phyloP scores from a whole-genome alignment of 192 early-diverging fungal species.

The Backusella sp. region DNA sequence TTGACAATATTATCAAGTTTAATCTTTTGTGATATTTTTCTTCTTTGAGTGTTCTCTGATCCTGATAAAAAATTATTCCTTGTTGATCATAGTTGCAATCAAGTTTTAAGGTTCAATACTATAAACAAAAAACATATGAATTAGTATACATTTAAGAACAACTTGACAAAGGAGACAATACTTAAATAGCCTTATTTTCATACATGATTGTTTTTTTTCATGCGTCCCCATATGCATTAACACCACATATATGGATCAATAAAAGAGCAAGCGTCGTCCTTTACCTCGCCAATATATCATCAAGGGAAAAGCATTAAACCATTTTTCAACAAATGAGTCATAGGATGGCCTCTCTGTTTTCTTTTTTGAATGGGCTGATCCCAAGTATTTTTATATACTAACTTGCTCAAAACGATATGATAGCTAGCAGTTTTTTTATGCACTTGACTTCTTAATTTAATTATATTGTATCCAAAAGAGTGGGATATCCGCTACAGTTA shows the following conservation, averaged over 20 bases:
- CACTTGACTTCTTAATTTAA: background rate
- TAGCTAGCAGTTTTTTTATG: background rate
- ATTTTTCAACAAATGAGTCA: background rate
- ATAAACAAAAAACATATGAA: background rate
- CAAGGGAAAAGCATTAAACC: background rate
- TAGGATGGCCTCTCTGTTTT: background rate
- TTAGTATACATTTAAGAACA: background rate
- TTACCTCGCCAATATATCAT: too few species aligned
- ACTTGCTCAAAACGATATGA: background rate
- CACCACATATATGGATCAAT: background rate
- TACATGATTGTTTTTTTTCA: background rate
- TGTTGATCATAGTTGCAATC: too few species aligned
- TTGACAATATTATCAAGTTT: too few species aligned
- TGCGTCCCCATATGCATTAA: background rate
- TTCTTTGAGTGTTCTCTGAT: too few species aligned
- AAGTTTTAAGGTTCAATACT: too few species aligned
- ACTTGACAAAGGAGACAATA: background rate
- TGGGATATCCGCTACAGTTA: background rate
- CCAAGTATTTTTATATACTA: too few species aligned
- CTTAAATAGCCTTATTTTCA: background rate
- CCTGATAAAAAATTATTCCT: too few species aligned
- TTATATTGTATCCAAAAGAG: background rate
- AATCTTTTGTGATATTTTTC: too few species aligned
- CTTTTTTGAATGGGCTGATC: background rate
- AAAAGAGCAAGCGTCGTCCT: background rate